Conservation (phyloP, 352 stramenopile genomes). For the Phytophthora pseudosyringae region DNA sequence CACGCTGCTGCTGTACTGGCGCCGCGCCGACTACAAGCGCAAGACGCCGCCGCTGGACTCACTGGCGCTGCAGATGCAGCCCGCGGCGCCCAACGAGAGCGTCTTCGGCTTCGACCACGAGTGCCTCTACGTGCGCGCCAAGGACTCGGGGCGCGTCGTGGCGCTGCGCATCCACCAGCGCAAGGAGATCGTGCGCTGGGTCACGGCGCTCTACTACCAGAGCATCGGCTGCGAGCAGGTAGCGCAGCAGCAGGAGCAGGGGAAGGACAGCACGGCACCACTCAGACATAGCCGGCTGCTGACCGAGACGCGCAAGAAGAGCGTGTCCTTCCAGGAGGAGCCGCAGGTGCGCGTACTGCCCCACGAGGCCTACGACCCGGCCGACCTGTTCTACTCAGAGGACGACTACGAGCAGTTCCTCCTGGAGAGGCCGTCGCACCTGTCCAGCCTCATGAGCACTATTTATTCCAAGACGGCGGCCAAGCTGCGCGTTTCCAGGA, state of each 20-base stretch:
- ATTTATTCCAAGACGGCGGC: conserved; percentile 65
- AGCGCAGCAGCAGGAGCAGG: conserved; percentile 9
- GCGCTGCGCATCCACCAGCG: conserved; percentile 63
- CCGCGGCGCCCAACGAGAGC: conserved; percentile 50
- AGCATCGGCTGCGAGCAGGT: conserved; percentile 35
- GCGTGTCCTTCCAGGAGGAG: conserved; percentile 62
- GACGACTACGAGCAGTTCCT: conserved; percentile 67
- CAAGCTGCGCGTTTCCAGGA: conserved; percentile 60
- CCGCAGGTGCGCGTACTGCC: conserved; percentile 58
- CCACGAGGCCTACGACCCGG: conserved; percentile 49
- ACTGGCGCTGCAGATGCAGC: conserved; percentile 49
- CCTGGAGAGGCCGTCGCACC: conserved; percentile 47
- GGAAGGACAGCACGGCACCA: not conserved
- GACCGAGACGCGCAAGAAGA: conserved; percentile 40
- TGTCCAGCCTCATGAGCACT: conserved; percentile 54
- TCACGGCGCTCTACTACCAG: conserved; percentile 70
- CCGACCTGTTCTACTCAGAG: conserved; percentile 64
- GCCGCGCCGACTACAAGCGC: conserved; percentile 65
- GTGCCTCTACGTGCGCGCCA: conserved; percentile 59
- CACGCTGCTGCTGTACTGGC: conserved; percentile 57
- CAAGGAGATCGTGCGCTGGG: conserved; percentile 70
- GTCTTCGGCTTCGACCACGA: conserved; percentile 69
- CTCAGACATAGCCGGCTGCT: conserved; percentile 17
- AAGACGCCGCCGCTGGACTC: conserved; percentile 50
- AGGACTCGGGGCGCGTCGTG: conserved; percentile 47